phyloP scores from a whole-genome alignment of 495 filamentous ascomycete species.

The Aspergillus funiculosus region DNA sequence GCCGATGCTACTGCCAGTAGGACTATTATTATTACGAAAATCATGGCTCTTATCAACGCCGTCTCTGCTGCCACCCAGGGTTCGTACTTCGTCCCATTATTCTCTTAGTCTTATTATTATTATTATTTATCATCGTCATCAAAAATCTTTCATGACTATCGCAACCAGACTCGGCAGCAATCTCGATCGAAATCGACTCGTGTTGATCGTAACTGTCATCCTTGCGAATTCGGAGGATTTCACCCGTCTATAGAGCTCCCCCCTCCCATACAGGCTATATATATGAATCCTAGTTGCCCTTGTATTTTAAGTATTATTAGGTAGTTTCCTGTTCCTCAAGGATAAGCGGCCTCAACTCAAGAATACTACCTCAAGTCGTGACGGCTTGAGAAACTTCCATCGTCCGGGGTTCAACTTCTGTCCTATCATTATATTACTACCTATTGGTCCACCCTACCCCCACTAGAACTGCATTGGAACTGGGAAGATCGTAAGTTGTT shows the following conservation, averaged over 20 bases:
- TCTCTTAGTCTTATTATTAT: not conserved
- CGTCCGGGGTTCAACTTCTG: too few relatives aligned
- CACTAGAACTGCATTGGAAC: too few relatives aligned
- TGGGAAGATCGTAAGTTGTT: too few relatives aligned
- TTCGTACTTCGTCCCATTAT: not conserved
- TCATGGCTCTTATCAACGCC: conserved; percentile 11
- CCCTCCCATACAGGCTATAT: not conserved
- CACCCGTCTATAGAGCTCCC: not conserved
- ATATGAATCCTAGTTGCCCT: not conserved
- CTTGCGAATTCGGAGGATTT: conserved; percentile 10
- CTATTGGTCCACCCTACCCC: too few relatives aligned
- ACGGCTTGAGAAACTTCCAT: too few relatives aligned
- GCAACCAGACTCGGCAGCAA: not conserved
- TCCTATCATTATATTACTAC: too few relatives aligned
- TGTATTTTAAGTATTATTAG: too few relatives aligned
- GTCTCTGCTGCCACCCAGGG: too few relatives aligned
- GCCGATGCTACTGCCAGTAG: conserved; percentile 4
- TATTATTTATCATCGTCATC: conserved; percentile 11
- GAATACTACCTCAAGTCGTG: too few relatives aligned
- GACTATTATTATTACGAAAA: conserved; percentile 5
- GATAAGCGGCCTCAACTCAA: too few relatives aligned
- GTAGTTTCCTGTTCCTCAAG: too few relatives aligned
- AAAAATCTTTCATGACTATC: conserved; percentile 7
- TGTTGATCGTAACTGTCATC: not conserved
- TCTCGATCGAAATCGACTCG: not conserved